Base-by-base conservation (phyloP, 129 eudicot species). In the Flaveria brownii region DNA sequence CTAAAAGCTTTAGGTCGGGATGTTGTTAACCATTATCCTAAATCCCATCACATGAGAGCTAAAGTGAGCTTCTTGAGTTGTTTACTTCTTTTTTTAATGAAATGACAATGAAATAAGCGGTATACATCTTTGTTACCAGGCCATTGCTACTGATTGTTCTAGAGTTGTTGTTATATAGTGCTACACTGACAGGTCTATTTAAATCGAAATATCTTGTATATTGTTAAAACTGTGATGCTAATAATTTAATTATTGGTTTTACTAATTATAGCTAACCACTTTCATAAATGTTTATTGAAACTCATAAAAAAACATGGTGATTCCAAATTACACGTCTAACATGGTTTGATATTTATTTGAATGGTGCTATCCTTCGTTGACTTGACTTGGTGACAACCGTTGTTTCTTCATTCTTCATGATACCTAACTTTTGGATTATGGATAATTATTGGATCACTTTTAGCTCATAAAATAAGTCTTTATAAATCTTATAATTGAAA, bases 381-480 rank as follows among this genome's bases (percentile, higher is more conserved):
- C 30, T 43, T 12, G 62, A 36, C 41, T 36, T 5, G 41, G 11
- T 18, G 28, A 59, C 65, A 59, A 23, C 36, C 16, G 2, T 9
- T 59, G 16, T 59, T 59, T 33, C 65, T 23, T 59, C 25, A 59
- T 59, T 59, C 65, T 1, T 70, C 41, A 13, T 18, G 73, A 68
- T 4, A 25, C 15, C 15, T 39, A 42, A 41, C 52, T 18, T 45
- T 18, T 68, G 28, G 9, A 9, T 14, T 36, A 7, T 36, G 3
- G 20, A 7, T 65, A 12, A 39, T 68, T 22, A 49, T 45, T 45
- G 39, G 28, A 6, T 46, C 18, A 23, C 57, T 42, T 69, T 45
- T 36, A 18, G 45, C 30, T 66, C 14, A 67, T 41, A 6, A 41
- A 42, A 67, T 17, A 42, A 67, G 52, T 17, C 4, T 9, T 41